Percentiles rank a stretch among this genome's conserved stretches.
Conservation (phyloP, 208 protist genomes). For the Herpetomonas samuelpessoai region DNA sequence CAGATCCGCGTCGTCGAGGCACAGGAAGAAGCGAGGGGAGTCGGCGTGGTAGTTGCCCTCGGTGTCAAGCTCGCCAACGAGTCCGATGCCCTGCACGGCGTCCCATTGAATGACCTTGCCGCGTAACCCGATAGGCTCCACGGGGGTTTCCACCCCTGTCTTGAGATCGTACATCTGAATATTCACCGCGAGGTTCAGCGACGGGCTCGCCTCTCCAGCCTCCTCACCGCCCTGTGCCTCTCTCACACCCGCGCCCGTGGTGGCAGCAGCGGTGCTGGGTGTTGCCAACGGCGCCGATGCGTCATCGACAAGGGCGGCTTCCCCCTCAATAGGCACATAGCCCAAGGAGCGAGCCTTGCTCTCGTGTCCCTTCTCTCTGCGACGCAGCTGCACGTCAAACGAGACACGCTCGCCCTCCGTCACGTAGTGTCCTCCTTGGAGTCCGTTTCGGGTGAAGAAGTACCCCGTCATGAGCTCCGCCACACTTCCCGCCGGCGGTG, state of each 20-base stretch:
- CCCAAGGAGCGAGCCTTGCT: constrained; percentile 10
- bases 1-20: constrained; percentile 53
- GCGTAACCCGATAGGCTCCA: constrained; percentile 40
- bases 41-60: constrained; percentile 42
- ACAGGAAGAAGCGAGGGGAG: constrained; percentile 47
- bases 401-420: constrained; percentile 69
- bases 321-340: background rate
- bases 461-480: constrained; percentile 18
- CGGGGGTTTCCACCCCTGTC: constrained; percentile 32
- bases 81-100: constrained; percentile 27
- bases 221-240: background rate
- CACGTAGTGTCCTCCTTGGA: constrained; percentile 70
- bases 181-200: constrained; percentile 26
- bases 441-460: constrained; percentile 61
- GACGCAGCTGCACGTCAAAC: constrained; percentile 30
- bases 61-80: constrained; percentile 70
- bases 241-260: background rate
- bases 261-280: background rate
- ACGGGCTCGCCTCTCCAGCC: background rate
- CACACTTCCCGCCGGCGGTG: background rate
- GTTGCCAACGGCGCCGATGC: background rate
- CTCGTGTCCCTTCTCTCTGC: background rate
- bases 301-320: background rate
- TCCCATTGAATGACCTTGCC: constrained; percentile 66
- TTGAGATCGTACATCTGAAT: constrained; percentile 42